Percentiles rank a stretch among this genome's conserved stretches.
These are phyloP conservation scores for Nicotiana noctiflora DNA, from an alignment of 257 asterid species.

Conservation along the genomic window DNA sequence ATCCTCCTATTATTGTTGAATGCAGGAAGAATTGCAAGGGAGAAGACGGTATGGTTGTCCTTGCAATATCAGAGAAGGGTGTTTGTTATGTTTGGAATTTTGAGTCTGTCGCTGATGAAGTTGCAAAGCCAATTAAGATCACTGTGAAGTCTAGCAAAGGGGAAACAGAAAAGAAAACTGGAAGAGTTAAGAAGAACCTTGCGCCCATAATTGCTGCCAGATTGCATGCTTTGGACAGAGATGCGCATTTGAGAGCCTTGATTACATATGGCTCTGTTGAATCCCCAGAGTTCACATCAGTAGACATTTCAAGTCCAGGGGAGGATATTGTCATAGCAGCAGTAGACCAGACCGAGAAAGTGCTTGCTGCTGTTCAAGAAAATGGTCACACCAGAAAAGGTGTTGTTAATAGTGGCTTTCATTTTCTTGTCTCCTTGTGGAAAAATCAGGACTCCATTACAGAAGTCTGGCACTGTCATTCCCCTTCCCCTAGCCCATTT, in stretches of 20 bases:
- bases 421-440: not conserved
- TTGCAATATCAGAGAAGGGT: conserved; percentile 28
- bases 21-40: conserved; percentile 21
- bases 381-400: conserved; percentile 15
- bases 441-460: not conserved
- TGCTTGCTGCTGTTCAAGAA: conserved; percentile 10
- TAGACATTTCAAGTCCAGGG: conserved; percentile 19
- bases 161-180: conserved; percentile 8
- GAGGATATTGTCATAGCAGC: conserved; percentile 21
- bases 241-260: conserved; percentile 12
- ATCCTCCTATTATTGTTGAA: conserved; percentile 19
- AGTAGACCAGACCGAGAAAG: not conserved
- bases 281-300: conserved; percentile 16
- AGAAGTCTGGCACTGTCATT: not conserved
- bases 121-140: conserved; percentile 25
- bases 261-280: conserved; percentile 28
- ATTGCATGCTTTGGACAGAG: conserved; percentile 6
- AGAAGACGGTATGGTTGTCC: conserved; percentile 21
- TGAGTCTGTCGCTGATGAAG: conserved; percentile 13
- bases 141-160: conserved; percentile 6
- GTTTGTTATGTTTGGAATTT: conserved; percentile 28
- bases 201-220: conserved; percentile 21
- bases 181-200: conserved; percentile 14
- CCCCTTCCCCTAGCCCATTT: not conserved
- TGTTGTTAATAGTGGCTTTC: not conserved